Evolutionary conservation across 2,329 filamentous ascomycete genomes (phyloP), one percentile per base, ranked within the genome.

Genomic region (Xylaria sp.): DNA sequence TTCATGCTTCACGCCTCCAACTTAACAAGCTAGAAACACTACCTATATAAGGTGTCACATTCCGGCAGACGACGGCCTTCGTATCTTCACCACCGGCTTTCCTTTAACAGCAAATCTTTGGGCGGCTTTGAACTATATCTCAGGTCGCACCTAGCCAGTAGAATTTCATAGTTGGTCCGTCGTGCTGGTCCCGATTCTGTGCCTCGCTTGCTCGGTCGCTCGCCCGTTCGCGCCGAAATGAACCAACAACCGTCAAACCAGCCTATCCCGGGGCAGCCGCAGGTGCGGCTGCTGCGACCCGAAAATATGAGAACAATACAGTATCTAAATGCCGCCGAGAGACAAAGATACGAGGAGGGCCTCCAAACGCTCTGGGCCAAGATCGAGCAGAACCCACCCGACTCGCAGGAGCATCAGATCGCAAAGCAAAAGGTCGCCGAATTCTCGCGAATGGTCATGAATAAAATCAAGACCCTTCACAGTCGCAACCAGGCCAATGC

Each of bases 341-440:
- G 87, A 73, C 73, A 74, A 1, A 89, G 89, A 73, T 91, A 90
- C 72, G 87, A 90, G 73, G 78, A 82, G 1, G 89, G 89, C 0
- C 80, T 91, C 0, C 81, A 82, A 10, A 75, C 80, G 1, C 79
- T 91, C 0, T 91, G 87, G 85, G 63, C 70, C 1, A 82, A 80
- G 25, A 82, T 87, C 50, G 84, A 87, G 55, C 84, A 86, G 67
- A 84, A 81, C 23, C 79, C 81, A 0, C 78, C 84, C 0, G 80
- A 82, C 1, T 87, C 86, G 3, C 74, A 75, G 0, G 83, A 86
- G 25, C 84, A 89, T 55, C 77, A 82, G 28, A 80, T 82, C 0
- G 88, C 89, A 0, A 85, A 84, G 71, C 83, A 84, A 50, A 90
- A 90, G 79, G 86, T 91, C 25, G 78, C 81, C 7, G 88, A 90